Evolutionary conservation across 2,329 filamentous ascomycete species (phyloP).

Genomic region (Epichloe aotearoae): DNA sequence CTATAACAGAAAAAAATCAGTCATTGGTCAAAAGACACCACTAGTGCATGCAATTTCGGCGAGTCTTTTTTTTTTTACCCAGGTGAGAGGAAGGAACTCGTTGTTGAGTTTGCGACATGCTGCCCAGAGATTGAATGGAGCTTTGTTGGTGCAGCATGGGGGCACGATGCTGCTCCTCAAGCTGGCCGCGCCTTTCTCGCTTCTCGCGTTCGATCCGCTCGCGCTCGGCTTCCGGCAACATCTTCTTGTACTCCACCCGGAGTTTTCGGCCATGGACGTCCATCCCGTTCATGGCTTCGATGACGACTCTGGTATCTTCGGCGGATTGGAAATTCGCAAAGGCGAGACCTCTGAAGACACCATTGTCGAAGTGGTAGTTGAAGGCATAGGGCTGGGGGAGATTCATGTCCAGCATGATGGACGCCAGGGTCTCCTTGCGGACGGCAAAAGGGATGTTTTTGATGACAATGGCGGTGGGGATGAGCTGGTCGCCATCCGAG

Average conservation of each 20-base stretch:
- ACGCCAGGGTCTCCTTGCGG: constrained; percentile 88
- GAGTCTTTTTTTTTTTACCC: constrained; percentile 19
- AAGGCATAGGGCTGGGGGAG: constrained; percentile 97
- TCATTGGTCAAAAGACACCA: background rate
- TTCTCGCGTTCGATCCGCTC: constrained; percentile 96
- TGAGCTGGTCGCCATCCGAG: constrained; percentile 68
- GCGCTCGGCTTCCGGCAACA: constrained; percentile 87
- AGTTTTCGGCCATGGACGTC: constrained; percentile 91
- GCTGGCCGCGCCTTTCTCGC: constrained; percentile 84
- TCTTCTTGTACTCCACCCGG: constrained; percentile 98
- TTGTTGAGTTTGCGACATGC: constrained; percentile 49
- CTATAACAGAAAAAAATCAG: constrained; percentile 9
- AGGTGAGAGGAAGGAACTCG: constrained; percentile 29
- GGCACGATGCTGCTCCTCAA: constrained; percentile 89
- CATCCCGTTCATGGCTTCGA: constrained; percentile 88
- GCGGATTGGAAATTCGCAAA: constrained; percentile 98
- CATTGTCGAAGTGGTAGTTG: constrained; percentile 98
- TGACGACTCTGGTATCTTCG: constrained; percentile 85
- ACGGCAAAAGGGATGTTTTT: constrained; percentile 99
- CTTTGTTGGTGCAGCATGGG: constrained; percentile 68
- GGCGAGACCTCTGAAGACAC: constrained; percentile 86
- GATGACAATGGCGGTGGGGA: constrained; percentile 96
- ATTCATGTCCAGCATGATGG: constrained; percentile 87
- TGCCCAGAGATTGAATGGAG: constrained; percentile 69
- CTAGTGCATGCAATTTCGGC: background rate